Evolutionary conservation across 1,284 basidiomycete species (phyloP).

Genomic region (Microbotryomycetes sp.): DNA sequence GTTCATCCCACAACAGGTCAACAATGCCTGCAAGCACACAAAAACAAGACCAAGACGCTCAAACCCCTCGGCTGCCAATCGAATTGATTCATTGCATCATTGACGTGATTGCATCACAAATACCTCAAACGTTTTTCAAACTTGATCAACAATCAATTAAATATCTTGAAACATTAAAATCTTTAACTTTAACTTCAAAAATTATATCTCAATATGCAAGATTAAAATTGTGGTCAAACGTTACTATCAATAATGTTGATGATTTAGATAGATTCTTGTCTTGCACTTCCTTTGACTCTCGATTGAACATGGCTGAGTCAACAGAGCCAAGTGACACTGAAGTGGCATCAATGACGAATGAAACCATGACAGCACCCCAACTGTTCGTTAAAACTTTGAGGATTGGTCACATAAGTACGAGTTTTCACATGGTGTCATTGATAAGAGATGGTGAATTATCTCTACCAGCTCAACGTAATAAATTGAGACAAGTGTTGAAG

Average conservation of each 20-base stretch:
- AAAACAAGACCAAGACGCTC: no score
- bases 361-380: background rate
- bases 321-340: no score
- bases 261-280: background rate
- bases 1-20: no score
- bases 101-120: background rate
- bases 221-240: background rate
- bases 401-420: background rate
- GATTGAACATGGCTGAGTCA: no score
- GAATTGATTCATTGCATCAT: background rate
- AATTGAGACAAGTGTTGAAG: background rate
- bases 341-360: no score
- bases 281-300: no score
- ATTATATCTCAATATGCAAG: background rate
- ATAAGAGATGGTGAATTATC: background rate
- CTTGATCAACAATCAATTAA: background rate
- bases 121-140: background rate
- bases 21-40: no score
- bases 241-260: background rate
- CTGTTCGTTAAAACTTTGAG: background rate
- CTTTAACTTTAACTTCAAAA: background rate
- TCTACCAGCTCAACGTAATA: background rate
- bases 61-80: background rate
- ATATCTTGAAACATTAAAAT: background rate
- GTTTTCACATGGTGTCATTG: background rate